Percentiles rank a stretch among this genome's conserved stretches.
Evolutionary conservation across 345 rosid genomes (phyloP).

Genomic region (Populus ilicifolia): DNA sequence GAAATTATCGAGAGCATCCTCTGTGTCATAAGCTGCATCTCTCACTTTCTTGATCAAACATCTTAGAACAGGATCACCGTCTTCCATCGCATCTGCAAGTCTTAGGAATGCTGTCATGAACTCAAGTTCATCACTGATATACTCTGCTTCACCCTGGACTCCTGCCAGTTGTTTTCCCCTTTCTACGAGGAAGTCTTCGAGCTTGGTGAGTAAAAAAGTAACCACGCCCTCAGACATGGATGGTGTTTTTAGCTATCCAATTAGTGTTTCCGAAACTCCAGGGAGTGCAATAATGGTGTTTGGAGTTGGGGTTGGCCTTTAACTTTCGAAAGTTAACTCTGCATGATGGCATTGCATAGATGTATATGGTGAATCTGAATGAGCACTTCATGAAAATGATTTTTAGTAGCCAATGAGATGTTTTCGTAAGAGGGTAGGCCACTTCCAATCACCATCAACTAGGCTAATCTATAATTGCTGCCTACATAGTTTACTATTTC

Average conservation of each 20-base stretch:
- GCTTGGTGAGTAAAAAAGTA: slow-evolving; percentile 20
- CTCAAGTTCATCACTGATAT: slow-evolving; percentile 23
- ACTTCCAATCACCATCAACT: background rate
- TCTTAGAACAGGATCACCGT: slow-evolving; percentile 13
- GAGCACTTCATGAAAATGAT: background rate
- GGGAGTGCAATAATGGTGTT: background rate
- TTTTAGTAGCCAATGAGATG: background rate
- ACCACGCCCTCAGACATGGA: slow-evolving; percentile 33
- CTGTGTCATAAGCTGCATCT: slow-evolving; percentile 20
- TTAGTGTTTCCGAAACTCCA: background rate
- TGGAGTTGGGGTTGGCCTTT: background rate
- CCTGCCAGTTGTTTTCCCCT: slow-evolving; percentile 14
- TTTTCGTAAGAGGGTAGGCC: background rate
- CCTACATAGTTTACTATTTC: background rate
- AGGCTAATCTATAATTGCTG: background rate
- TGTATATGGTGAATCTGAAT: background rate
- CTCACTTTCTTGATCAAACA: slow-evolving; percentile 26
- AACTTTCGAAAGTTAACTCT: background rate
- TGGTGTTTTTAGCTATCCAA: background rate
- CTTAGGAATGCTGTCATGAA: slow-evolving; percentile 28
- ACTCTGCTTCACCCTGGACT: slow-evolving; percentile 16
- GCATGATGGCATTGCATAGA: background rate
- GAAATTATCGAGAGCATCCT: slow-evolving; percentile 36
- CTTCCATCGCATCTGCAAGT: slow-evolving; percentile 21
- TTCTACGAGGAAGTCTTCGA: slow-evolving; percentile 20